Percentiles rank a stretch among this genome's conserved stretches.
Conservation (phyloP, 768 basidiomycete species). For the Kwoniella pini region DNA sequence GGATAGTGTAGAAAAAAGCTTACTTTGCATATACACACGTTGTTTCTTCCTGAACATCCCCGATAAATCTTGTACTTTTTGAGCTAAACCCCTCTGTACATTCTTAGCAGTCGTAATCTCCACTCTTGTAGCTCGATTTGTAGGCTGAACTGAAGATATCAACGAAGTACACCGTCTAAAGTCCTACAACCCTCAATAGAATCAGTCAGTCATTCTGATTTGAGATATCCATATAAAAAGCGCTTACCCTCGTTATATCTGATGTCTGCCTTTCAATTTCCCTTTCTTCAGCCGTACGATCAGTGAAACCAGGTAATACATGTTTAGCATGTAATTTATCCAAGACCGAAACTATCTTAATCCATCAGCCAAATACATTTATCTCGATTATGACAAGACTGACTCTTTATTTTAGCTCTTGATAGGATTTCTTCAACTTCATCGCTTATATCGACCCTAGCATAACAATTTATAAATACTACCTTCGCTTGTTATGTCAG, state of each 20-base stretch:
- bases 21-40: slow-evolving; percentile 96
- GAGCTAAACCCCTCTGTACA: slow-evolving; percentile 93
- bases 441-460: slow-evolving; percentile 93
- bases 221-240: background rate
- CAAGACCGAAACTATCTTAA: slow-evolving; percentile 68
- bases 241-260: slow-evolving; percentile 79
- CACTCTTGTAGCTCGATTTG: slow-evolving; percentile 32
- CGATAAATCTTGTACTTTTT: slow-evolving; percentile 89
- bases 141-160: slow-evolving; percentile 70
- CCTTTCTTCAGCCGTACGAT: slow-evolving; percentile 87
- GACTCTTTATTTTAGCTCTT: slow-evolving; percentile 75
- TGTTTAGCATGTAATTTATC: slow-evolving; percentile 97
- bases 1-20: slow-evolving; percentile 49
- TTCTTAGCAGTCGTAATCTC: slow-evolving; percentile 78
- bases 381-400: slow-evolving; percentile 43
- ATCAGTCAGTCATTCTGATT: background rate
- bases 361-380: background rate
- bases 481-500: too few species aligned
- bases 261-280: slow-evolving; percentile 85
- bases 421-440: slow-evolving; percentile 79
- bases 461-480: slow-evolving; percentile 7
- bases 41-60: slow-evolving; percentile 95
- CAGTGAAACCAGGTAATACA: slow-evolving; percentile 91
- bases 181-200: slow-evolving; percentile 58
- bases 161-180: slow-evolving; percentile 64